A percentile compares a stretch with the other conserved stretches of the same genome.
Evolutionary conservation across 2,329 filamentous ascomycete genomes (phyloP).

Genomic region (Hirsutella minnesotensis): DNA sequence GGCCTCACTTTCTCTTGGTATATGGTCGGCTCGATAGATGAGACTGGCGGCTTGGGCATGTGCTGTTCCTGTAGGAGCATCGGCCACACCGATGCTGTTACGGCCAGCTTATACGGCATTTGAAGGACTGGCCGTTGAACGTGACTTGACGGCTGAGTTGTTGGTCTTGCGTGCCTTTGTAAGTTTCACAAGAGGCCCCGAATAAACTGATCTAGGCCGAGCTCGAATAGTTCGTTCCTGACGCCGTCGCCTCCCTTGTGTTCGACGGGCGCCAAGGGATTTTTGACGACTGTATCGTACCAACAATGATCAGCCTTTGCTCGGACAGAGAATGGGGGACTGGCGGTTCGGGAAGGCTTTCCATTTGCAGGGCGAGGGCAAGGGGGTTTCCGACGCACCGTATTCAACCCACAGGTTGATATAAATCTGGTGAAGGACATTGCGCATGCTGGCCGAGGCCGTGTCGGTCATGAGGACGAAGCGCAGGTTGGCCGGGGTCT

Average conservation of each 20-base stretch:
- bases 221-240: slow-evolving; percentile 58
- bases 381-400: too few species aligned
- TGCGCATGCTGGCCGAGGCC: slow-evolving; percentile 77
- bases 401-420: slow-evolving; percentile 98
- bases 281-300: slow-evolving; percentile 50
- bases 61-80: too few species aligned
- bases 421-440: slow-evolving; percentile 95
- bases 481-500: slow-evolving; percentile 89
- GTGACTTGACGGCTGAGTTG: background rate
- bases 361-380: too few species aligned
- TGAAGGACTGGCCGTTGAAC: too few species aligned
- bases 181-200: slow-evolving; percentile 44
- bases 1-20: too few species aligned
- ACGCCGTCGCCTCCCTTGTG: slow-evolving; percentile 59
- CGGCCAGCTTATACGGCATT: too few species aligned
- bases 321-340: too few species aligned
- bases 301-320: too few species aligned
- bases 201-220: slow-evolving; percentile 68
- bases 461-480: slow-evolving; percentile 96
- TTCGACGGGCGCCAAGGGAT: slow-evolving; percentile 55
- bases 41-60: too few species aligned
- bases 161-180: background rate
- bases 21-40: too few species aligned
- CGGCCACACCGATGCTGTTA: too few species aligned
- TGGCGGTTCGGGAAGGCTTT: too few species aligned